Conservation (phyloP, 1,284 basidiomycete species). For the Cystobasidiaceae sp. region DNA sequence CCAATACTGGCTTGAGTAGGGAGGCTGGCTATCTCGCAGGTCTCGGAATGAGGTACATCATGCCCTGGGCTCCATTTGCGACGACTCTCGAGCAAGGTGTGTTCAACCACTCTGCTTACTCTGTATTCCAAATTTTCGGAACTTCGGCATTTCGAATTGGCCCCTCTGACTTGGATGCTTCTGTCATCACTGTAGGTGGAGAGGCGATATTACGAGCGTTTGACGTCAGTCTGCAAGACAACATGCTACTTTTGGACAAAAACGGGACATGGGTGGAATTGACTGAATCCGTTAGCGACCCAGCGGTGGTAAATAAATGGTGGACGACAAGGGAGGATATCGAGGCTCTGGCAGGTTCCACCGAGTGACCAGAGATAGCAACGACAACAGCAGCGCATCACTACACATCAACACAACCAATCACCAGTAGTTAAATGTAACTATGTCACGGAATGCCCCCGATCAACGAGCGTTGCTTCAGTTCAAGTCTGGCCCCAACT, state of each 20-base stretch:
- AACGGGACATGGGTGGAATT: background rate
- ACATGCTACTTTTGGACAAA: background rate
- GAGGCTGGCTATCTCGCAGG: slow-evolving; percentile 5
- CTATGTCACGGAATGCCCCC: too few species aligned
- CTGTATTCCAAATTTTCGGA: too few species aligned
- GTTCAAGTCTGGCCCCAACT: slow-evolving; percentile 26
- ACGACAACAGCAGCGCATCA: too few species aligned
- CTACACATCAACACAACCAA: too few species aligned
- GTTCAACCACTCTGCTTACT: background rate
- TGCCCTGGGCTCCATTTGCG: slow-evolving; percentile 13
- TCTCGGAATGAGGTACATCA: slow-evolving; percentile 10
- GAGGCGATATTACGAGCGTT: background rate
- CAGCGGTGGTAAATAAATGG: background rate
- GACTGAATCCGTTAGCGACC: background rate
- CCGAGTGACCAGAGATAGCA: too few species aligned
- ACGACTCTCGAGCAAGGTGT: slow-evolving; percentile 10
- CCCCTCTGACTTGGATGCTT: too few species aligned
- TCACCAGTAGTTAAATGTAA: too few species aligned
- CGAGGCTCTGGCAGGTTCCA: too few species aligned
- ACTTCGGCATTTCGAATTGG: too few species aligned
- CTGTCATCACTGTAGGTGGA: too few species aligned
- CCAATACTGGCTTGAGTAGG: background rate
- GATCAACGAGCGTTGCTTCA: too few species aligned
- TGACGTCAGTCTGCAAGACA: background rate
- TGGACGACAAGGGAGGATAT: background rate